These are phyloP conservation scores for Poterioochromonas sp. DNA, from an alignment of 352 stramenopile species.

Conservation along the genomic window DNA sequence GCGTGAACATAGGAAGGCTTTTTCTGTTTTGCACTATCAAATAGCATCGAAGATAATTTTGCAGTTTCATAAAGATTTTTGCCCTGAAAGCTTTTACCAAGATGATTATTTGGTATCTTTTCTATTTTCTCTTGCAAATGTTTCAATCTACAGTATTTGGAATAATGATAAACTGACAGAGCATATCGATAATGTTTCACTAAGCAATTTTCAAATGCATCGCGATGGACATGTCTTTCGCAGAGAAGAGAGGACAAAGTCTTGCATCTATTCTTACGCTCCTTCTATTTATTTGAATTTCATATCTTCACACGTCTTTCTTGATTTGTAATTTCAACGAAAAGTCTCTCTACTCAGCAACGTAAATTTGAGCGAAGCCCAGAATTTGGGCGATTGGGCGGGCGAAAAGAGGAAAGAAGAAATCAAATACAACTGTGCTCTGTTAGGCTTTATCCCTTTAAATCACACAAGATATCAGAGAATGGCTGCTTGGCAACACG, in stretches of 20 bases:
- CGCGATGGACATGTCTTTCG: neutral
- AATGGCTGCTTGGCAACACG: no score
- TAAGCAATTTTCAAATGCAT: neutral
- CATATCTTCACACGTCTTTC: no score
- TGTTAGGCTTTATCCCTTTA: no score
- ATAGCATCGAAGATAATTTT: neutral
- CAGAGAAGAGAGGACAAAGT: neutral
- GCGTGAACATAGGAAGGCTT: neutral
- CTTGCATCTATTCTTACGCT: neutral
- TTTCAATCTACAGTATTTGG: neutral
- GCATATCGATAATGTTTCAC: neutral
- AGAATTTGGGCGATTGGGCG: no score
- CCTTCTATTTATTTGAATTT: no score
- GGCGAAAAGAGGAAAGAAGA: no score
- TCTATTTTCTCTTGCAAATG: neutral
- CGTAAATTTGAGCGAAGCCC: no score
- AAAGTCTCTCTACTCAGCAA: no score
- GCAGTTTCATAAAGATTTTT: slow-evolving; percentile 3
- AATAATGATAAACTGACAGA: neutral
- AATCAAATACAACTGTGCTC: no score
- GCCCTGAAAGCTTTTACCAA: slow-evolving; percentile 21
- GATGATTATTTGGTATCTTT: slow-evolving; percentile 25
- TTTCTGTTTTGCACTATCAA: neutral
- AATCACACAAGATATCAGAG: no score
- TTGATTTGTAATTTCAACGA: no score